These are phyloP conservation scores for Globisporangium viniferum DNA, from an alignment of 352 stramenopile species.

Conservation along the genomic window DNA sequence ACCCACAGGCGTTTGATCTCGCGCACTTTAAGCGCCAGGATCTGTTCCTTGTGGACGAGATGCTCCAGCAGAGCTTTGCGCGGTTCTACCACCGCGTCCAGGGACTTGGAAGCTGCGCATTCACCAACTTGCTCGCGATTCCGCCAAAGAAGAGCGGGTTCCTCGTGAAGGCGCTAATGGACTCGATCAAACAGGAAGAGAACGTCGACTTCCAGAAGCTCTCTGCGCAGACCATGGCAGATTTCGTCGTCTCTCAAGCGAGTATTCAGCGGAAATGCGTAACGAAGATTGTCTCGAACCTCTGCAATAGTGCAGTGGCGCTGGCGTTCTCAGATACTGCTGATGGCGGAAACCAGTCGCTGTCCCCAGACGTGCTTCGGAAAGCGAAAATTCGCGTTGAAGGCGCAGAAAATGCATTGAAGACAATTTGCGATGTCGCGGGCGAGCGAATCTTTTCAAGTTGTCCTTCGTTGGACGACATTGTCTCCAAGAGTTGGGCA, in stretches of 20 bases:
- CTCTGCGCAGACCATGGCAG: slow-evolving; percentile 44
- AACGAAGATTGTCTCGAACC: slow-evolving; percentile 72
- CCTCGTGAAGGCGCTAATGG: slow-evolving; percentile 77
- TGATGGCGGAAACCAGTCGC: no score
- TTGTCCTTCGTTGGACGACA: slow-evolving; percentile 32
- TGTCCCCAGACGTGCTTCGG: slow-evolving; percentile 21
- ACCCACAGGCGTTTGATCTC: slow-evolving; percentile 46
- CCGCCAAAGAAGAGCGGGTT: slow-evolving; percentile 73
- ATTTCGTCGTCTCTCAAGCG: slow-evolving; percentile 55
- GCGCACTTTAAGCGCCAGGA: slow-evolving; percentile 82
- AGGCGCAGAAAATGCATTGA: slow-evolving; percentile 43
- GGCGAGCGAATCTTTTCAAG: slow-evolving; percentile 32
- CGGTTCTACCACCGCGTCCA: slow-evolving; percentile 53
- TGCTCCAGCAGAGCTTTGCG: slow-evolving; percentile 53
- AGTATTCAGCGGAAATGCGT: slow-evolving; percentile 65
- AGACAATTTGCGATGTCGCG: slow-evolving; percentile 33
- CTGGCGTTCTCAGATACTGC: slow-evolving; percentile 20
- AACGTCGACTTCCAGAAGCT: slow-evolving; percentile 41
- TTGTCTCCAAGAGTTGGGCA: slow-evolving; percentile 37
- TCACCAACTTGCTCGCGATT: slow-evolving; percentile 47
- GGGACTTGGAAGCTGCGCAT: slow-evolving; percentile 59
- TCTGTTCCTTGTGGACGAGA: slow-evolving; percentile 74
- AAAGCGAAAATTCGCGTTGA: slow-evolving; percentile 34
- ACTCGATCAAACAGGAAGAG: slow-evolving; percentile 66
- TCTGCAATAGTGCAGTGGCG: slow-evolving; percentile 61